phyloP scores from a whole-genome alignment of 495 filamentous ascomycete genomes.

The Poronia punctata region DNA sequence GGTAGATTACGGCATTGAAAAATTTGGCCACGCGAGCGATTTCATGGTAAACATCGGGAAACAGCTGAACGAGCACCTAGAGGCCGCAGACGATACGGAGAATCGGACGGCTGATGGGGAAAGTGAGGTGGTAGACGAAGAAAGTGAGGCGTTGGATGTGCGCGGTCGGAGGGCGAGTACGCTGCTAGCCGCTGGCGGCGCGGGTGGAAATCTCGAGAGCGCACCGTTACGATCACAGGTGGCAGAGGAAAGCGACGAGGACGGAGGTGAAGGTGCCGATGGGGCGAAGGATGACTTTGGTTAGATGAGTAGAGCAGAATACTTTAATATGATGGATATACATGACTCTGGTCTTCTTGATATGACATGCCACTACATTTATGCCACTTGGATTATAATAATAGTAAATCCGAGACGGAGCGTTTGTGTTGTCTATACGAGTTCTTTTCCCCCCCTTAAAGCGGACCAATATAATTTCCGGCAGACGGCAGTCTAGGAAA shows the following conservation, averaged over 20 bases:
- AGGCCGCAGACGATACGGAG: constrained; percentile 30
- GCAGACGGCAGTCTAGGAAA: too few species aligned
- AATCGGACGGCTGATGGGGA: constrained; percentile 25
- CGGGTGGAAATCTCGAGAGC: constrained; percentile 36
- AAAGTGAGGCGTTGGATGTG: constrained; percentile 47
- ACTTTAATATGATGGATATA: too few species aligned
- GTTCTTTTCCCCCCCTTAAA: too few species aligned
- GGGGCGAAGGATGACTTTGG: constrained; percentile 13
- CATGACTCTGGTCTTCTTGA: too few species aligned
- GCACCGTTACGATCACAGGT: constrained; percentile 34
- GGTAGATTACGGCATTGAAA: constrained; percentile 45
- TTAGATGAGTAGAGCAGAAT: too few species aligned
- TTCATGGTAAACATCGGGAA: constrained; percentile 58
- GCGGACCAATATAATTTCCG: too few species aligned
- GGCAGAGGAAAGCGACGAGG: neutral
- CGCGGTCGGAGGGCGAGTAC: constrained; percentile 37
- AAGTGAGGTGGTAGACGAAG: constrained; percentile 49
- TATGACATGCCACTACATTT: too few species aligned
- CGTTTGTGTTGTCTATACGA: too few species aligned
- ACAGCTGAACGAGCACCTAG: constrained; percentile 48
- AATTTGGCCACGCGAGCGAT: constrained; percentile 51
- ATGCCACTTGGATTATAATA: too few species aligned
- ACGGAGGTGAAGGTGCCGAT: neutral
- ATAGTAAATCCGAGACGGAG: too few species aligned
- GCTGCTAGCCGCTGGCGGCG: constrained; percentile 25